phyloP scores from a whole-genome alignment of 2,329 filamentous ascomycete genomes.

The Nectriaceae sp. region DNA sequence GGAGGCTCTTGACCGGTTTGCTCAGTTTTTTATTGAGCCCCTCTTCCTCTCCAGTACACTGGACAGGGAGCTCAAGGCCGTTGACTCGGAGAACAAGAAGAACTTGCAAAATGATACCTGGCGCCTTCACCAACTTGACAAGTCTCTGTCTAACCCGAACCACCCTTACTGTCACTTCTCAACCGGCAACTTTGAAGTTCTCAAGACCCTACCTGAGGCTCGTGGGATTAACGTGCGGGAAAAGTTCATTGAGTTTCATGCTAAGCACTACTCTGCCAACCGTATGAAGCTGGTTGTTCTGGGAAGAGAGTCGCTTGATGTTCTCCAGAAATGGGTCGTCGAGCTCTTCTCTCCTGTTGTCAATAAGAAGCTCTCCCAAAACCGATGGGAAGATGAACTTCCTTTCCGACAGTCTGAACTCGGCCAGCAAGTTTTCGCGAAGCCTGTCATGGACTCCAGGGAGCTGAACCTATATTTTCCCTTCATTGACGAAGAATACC shows the following conservation, averaged over 20 bases:
- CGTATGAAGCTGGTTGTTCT: slow-evolving; percentile 89
- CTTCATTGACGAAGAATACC: slow-evolving; percentile 78
- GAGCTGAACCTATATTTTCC: slow-evolving; percentile 81
- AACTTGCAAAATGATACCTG: slow-evolving; percentile 90
- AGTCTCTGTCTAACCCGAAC: slow-evolving; percentile 81
- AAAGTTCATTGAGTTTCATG: slow-evolving; percentile 91
- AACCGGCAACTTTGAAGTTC: slow-evolving; percentile 82
- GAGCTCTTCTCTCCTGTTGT: slow-evolving; percentile 80
- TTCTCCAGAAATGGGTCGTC: slow-evolving; percentile 79
- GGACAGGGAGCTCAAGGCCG: slow-evolving; percentile 83
- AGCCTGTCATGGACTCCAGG: slow-evolving; percentile 86
- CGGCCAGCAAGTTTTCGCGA: slow-evolving; percentile 76
- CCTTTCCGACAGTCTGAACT: slow-evolving; percentile 53
- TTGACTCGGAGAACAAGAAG: slow-evolving; percentile 97
- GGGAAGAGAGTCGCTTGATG: slow-evolving; percentile 78
- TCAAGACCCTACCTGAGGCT: slow-evolving; percentile 80
- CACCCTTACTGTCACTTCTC: slow-evolving; percentile 93
- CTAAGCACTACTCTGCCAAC: slow-evolving; percentile 88
- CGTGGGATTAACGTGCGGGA: slow-evolving; percentile 82
- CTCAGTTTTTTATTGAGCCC: slow-evolving; percentile 89
- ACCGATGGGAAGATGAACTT: slow-evolving; percentile 54
- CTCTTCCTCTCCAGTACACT: slow-evolving; percentile 83
- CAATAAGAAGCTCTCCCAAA: slow-evolving; percentile 75
- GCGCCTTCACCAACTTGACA: slow-evolving; percentile 85
- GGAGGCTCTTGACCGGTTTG: slow-evolving; percentile 86